Percentiles rank a stretch among this genome's conserved stretches.
Evolutionary conservation across 495 filamentous ascomycete species (phyloP).

Genomic region (Penicillium lagena): DNA sequence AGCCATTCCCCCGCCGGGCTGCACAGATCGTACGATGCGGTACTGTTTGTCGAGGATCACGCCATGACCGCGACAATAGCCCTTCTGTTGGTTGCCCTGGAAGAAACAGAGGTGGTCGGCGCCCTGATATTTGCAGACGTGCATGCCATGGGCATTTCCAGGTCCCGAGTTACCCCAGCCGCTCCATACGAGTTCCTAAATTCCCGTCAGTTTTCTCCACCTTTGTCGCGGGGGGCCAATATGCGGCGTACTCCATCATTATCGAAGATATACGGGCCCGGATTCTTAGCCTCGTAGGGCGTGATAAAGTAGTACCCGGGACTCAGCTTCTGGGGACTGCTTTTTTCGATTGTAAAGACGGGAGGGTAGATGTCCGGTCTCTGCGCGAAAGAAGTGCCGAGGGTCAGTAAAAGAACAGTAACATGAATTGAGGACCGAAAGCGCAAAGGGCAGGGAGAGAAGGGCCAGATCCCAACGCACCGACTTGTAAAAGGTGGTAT

Average conservation of each 20-base stretch:
- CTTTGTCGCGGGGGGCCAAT: neutral
- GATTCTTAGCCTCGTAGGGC: conserved; percentile 33
- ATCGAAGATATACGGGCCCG: conserved; percentile 41
- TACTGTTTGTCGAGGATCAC: conserved; percentile 48
- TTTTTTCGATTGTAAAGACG: conserved; percentile 22
- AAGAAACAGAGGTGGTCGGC: conserved; percentile 47
- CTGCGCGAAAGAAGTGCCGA: conserved; percentile 7
- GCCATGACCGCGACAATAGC: conserved; percentile 48
- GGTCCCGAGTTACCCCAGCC: conserved; percentile 37
- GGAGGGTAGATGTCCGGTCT: conserved; percentile 37
- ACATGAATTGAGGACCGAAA: too few species aligned
- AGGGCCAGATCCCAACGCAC: conserved; percentile 7
- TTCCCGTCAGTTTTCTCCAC: conserved; percentile 5
- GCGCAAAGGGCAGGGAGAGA: neutral
- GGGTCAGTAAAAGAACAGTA: neutral
- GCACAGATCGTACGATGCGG: conserved; percentile 38
- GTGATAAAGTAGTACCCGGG: conserved; percentile 40
- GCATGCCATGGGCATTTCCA: conserved; percentile 35
- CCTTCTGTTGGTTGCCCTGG: conserved; percentile 47
- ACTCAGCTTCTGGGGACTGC: conserved; percentile 21
- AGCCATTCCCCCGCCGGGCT: conserved; percentile 39
- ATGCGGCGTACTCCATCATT: conserved; percentile 31
- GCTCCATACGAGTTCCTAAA: conserved; percentile 40
- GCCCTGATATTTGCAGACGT: conserved; percentile 42
- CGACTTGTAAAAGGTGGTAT: conserved; percentile 21